phyloP scores from a whole-genome alignment of 2,329 filamentous ascomycete genomes.

The Pseudocercospora musae region DNA sequence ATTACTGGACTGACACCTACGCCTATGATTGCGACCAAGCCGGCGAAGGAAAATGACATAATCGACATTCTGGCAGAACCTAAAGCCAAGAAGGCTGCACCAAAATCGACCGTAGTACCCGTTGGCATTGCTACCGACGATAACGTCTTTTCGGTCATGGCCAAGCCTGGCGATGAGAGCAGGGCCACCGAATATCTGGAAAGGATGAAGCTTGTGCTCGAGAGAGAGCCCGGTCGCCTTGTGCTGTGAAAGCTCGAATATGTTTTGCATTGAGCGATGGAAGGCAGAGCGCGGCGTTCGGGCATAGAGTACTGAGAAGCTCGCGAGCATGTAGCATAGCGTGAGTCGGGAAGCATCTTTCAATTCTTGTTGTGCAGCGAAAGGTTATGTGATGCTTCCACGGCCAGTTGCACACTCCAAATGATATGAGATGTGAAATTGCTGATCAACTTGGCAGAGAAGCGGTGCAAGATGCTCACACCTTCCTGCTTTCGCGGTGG shows the following conservation, averaged over 20 bases:
- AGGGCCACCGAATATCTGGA: constrained; percentile 79
- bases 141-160: constrained; percentile 79
- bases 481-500: not conserved
- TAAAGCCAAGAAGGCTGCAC: constrained; percentile 34
- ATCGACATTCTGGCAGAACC: constrained; percentile 71
- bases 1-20: constrained; percentile 56
- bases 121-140: constrained; percentile 46
- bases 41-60: constrained; percentile 62
- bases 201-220: constrained; percentile 78
- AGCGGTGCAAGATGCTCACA: not conserved
- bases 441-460: not conserved
- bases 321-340: not conserved
- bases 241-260: constrained; percentile 46
- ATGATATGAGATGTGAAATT: not conserved
- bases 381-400: not conserved
- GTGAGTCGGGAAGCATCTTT: not conserved
- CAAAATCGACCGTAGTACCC: constrained; percentile 31
- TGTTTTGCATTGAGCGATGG: not conserved
- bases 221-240: constrained; percentile 73
- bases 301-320: not conserved
- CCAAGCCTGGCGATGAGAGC: constrained; percentile 76
- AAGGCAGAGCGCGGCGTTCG: not conserved
- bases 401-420: not conserved
- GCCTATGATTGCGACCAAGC: constrained; percentile 35
- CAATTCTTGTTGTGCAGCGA: not conserved